A percentile compares a stretch with the other conserved stretches of the same genome.
Evolutionary conservation across 768 basidiomycete genomes (phyloP).

Genomic region (Trametes punicea): DNA sequence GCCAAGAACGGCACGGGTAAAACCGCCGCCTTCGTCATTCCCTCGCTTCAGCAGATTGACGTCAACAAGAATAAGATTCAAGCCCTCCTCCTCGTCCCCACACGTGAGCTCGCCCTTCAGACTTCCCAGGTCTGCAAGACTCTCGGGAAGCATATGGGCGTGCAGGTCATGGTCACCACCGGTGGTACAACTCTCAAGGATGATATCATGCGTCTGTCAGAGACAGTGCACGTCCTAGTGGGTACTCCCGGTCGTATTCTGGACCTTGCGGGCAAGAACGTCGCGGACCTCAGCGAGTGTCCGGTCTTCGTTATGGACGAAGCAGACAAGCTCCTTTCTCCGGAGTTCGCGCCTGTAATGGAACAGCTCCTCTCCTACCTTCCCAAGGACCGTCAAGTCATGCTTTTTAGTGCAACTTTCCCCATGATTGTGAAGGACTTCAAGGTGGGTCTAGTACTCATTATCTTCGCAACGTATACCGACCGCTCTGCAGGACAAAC

Average conservation of each 20-base stretch:
- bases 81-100: constrained; percentile 94
- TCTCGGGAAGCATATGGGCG: constrained; percentile 91
- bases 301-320: constrained; percentile 99
- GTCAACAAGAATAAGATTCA: constrained; percentile 84
- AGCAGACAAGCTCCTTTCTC: constrained; percentile 95
- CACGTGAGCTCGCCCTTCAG: constrained; percentile 97
- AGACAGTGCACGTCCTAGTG: constrained; percentile 92
- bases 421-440: constrained; percentile 99
- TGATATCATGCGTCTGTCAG: constrained; percentile 89
- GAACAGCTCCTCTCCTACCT: constrained; percentile 89
- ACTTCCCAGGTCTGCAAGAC: constrained; percentile 99
- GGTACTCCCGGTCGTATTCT: constrained; percentile 96
- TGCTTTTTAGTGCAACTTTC: constrained; percentile 99
- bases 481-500: constrained; percentile 68
- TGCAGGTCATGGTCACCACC: constrained; percentile 99
- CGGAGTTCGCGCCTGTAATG: constrained; percentile 98
- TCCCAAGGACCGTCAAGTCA: constrained; percentile 86
- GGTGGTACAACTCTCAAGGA: constrained; percentile 98
- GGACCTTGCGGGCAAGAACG: constrained; percentile 87
- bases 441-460: constrained; percentile 55
- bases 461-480: background rate
- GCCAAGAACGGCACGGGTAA: constrained; percentile 98
- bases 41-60: constrained; percentile 91
- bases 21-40: constrained; percentile 98
- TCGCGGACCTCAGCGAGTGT: constrained; percentile 93